Conservation (phyloP, 495 filamentous ascomycete species). For the Hyaloscypha bicolor region DNA sequence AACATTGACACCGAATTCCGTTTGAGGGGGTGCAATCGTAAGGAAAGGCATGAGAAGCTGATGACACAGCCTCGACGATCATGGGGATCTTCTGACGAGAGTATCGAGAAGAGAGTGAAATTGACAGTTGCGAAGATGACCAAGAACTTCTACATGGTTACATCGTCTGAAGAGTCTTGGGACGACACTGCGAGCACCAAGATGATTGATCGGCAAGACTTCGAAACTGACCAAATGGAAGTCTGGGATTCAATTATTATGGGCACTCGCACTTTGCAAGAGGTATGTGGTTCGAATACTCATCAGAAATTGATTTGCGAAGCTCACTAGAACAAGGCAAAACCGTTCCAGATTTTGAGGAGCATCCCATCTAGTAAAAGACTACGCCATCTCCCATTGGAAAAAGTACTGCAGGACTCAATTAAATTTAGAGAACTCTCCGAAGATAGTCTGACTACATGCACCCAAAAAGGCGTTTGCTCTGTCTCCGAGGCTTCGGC, state of each 20-base stretch:
- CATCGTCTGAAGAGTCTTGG: neutral
- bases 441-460: neutral
- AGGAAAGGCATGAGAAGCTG: neutral
- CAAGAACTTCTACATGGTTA: constrained; percentile 19
- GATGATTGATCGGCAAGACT: neutral
- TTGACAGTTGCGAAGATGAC: constrained; percentile 26
- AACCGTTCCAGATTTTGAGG: neutral
- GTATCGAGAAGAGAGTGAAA: neutral
- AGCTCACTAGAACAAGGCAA: neutral
- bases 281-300: constrained; percentile 5
- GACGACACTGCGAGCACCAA: neutral
- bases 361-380: neutral
- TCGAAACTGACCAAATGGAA: constrained; percentile 12
- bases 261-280: constrained; percentile 5
- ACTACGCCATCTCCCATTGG: neutral
- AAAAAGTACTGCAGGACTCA: neutral
- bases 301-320: neutral
- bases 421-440: neutral
- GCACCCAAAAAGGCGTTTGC: neutral
- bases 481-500: neutral
- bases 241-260: constrained; percentile 18
- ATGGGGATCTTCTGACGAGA: neutral
- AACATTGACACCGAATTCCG: neutral
- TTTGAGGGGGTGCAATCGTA: neutral
- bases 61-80: neutral